Evolutionary conservation across 177 flowering plant species (phyloP), one percentile per base, ranked within the genome.

Genomic region (Vitis hybrid): DNA sequence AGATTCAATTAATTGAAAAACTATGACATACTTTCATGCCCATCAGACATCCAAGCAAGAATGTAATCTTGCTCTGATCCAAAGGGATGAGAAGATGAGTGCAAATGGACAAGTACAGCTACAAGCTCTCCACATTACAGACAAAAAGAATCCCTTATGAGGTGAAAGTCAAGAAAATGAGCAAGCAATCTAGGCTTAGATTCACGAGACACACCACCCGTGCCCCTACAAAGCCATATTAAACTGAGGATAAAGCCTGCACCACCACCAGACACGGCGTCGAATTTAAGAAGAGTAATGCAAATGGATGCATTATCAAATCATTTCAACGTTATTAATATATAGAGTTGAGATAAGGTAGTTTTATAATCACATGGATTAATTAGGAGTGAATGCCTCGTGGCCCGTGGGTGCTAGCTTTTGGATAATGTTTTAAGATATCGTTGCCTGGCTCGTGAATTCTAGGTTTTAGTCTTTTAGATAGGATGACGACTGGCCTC

Each of bases 221-320:
- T 13, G 62, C 62, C 11, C 6, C n/a, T 26, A 21, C 11, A 23
- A 3, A 0, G 4, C 11, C 12, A 11, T 9, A 58, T 12, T 23
- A 18, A 23, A 18, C 30, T 0, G 0, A 26, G 30, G 30, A 26
- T 26, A 26, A 26, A 26, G 4, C 45, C 45, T 39, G 45, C 45
- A 39, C 45, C 45, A 39, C 45, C 45, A 39, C 45, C 45, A 39
- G 45, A 39, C 45, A 12, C 12, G 30, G 34, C 14, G 2, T 23
- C 30, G 62, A 23, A 23, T 23, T 32, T 14, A 60, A 23, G 45
- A 15, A 60, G 73, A 65, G 23, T 73, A 60, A 65, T 74, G 77
- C 51, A 69, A 12, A 34, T 68, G 70, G 77, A 69, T 70, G 50
- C 51, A 51, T 13, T 64, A 60, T 3, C 21, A 21, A 59, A 17